phyloP scores from a whole-genome alignment of 1,284 basidiomycete genomes.

The Butyriboletus appendiculatus region DNA sequence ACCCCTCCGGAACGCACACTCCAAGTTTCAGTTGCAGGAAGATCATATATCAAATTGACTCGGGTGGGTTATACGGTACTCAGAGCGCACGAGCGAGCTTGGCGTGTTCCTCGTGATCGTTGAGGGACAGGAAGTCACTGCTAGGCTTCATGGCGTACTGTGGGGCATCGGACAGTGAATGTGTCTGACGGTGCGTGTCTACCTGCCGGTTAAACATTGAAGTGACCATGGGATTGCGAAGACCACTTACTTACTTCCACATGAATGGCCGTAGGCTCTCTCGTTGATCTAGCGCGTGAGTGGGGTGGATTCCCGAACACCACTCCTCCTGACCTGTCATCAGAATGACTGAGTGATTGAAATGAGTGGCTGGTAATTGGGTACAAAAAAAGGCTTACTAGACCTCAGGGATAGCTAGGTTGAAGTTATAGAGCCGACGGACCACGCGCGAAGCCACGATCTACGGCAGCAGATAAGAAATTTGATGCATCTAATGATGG shows the following conservation, averaged over 20 bases:
- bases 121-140: constrained; percentile 29
- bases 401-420: constrained; percentile 52
- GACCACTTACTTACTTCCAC: constrained; percentile 32
- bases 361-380: constrained; percentile 1
- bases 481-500: neutral
- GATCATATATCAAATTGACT: neutral
- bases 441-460: constrained; percentile 74
- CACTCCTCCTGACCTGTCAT: constrained; percentile 32
- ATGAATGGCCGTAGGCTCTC: constrained; percentile 32
- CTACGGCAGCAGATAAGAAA: constrained; percentile 36
- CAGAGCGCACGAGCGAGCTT: constrained; percentile 22
- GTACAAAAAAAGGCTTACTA: constrained; percentile 44
- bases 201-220: constrained; percentile 26
- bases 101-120: constrained; percentile 21
- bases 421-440: constrained; percentile 62
- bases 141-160: constrained; percentile 27
- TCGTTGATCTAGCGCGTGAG: constrained; percentile 9
- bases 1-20: neutral
- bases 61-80: neutral
- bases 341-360: constrained; percentile 27
- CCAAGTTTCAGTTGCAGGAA: neutral
- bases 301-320: constrained; percentile 31
- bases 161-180: constrained; percentile 29
- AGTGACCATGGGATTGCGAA: neutral
- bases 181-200: constrained; percentile 37